phyloP scores from a whole-genome alignment of 2,329 filamentous ascomycete genomes.

The Achaetomium macrosporum region DNA sequence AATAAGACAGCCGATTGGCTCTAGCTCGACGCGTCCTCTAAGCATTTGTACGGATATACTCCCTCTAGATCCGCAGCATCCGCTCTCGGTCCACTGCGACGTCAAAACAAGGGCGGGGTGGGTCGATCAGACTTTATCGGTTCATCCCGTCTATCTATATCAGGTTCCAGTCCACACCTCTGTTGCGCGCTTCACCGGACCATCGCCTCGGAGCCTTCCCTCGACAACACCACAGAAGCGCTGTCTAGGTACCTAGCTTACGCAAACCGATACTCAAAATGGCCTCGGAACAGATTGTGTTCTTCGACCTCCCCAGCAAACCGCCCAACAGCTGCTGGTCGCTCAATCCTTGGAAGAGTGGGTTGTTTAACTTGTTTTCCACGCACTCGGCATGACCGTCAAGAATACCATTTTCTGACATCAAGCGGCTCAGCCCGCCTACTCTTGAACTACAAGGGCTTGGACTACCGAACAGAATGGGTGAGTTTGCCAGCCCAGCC shows the following conservation, averaged over 20 bases:
- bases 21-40: too few relatives aligned
- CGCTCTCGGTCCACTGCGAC: neutral
- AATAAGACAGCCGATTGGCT: too few relatives aligned
- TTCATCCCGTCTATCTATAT: too few relatives aligned
- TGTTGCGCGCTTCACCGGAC: too few relatives aligned
- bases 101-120: neutral
- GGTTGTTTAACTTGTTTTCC: conserved; percentile 1
- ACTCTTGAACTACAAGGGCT: conserved; percentile 59
- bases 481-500: conserved; percentile 18
- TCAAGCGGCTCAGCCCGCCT: conserved; percentile 50
- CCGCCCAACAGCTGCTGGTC: conserved; percentile 51
- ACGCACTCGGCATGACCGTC: neutral
- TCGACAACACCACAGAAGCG: neutral
- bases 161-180: too few relatives aligned
- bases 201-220: neutral
- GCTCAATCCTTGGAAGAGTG: conserved; percentile 67
- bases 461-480: conserved; percentile 65
- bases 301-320: conserved; percentile 60
- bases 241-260: neutral
- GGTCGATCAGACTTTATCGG: neutral
- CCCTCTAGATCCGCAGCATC: too few relatives aligned
- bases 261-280: conserved; percentile 17
- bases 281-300: conserved; percentile 37
- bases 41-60: too few relatives aligned
- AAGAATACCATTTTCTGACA: neutral